phyloP scores from a whole-genome alignment of 371 early-diverging fungal species.

The Mucor racemosus region DNA sequence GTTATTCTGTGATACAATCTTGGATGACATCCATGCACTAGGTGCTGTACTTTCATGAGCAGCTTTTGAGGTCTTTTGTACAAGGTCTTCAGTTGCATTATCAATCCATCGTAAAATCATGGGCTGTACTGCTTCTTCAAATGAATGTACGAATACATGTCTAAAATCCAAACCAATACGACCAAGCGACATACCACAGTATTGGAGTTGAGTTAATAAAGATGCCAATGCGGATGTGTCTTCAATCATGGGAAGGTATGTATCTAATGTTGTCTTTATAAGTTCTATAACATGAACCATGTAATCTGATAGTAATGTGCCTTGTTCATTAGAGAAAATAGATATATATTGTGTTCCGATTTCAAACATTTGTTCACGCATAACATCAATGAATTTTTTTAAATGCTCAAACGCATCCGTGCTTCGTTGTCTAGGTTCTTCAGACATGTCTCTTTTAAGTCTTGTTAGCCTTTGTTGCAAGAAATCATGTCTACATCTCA shows the following conservation, averaged over 20 bases:
- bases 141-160: constrained; percentile 59
- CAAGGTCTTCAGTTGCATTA: constrained; percentile 51
- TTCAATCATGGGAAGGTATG: constrained; percentile 56
- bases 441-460: constrained; percentile 32
- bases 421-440: constrained; percentile 32
- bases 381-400: constrained; percentile 75
- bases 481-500: constrained; percentile 73
- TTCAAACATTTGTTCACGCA: constrained; percentile 82
- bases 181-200: constrained; percentile 82
- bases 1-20: neutral
- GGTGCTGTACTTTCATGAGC: constrained; percentile 41
- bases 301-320: constrained; percentile 57
- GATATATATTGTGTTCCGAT: constrained; percentile 82
- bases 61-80: constrained; percentile 37
- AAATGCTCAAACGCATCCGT: constrained; percentile 69
- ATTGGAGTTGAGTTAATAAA: constrained; percentile 79
- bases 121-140: constrained; percentile 67
- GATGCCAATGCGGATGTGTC: constrained; percentile 71
- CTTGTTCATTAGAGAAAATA: constrained; percentile 71
- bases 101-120: constrained; percentile 59
- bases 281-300: constrained; percentile 50
- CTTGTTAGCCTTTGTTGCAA: constrained; percentile 59
- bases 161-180: constrained; percentile 83
- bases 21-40: constrained; percentile 57
- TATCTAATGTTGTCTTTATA: constrained; percentile 38